A percentile compares a stretch with the other conserved stretches of the same genome.
Evolutionary conservation across 108 stramenopile species (phyloP).

Genomic region (Pseudonitzschia multistriata): DNA sequence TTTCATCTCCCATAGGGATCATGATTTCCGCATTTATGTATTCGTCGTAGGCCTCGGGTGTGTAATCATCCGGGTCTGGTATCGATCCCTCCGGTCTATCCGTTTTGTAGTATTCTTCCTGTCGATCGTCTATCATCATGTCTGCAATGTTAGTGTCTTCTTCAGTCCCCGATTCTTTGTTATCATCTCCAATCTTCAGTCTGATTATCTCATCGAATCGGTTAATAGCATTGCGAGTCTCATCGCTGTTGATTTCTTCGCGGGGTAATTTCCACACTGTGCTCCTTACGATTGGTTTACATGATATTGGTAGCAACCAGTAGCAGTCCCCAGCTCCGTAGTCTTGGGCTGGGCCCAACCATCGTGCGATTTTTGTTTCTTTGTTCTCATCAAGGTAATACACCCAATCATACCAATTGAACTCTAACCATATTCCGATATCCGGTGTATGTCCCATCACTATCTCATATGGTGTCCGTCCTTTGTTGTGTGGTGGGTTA

Average conservation of each 20-base stretch:
- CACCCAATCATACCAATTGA: constrained; percentile 24
- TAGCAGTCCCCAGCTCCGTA: not conserved
- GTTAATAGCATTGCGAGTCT: not conserved
- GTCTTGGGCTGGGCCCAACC: constrained; percentile 6
- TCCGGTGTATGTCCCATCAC: constrained; percentile 11
- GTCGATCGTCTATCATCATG: not conserved
- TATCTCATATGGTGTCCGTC: too few species aligned
- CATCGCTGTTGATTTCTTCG: not conserved
- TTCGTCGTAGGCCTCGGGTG: constrained; percentile 19
- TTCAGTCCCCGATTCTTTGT: not conserved
- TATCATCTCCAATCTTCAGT: not conserved
- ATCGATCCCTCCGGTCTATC: too few species aligned
- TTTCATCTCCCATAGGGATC: constrained; percentile 22
- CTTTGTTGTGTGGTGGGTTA: too few species aligned
- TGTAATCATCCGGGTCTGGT: not conserved
- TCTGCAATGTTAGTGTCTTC: not conserved
- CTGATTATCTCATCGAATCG: not conserved
- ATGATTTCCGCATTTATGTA: constrained; percentile 45
- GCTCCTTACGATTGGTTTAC: not conserved
- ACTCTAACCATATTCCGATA: constrained; percentile 12
- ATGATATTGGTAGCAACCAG: not conserved
- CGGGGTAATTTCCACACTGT: not conserved
- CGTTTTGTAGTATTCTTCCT: not conserved
- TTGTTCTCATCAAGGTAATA: constrained; percentile 14
- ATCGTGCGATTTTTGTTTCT: not conserved